phyloP scores from a whole-genome alignment of 176 grass and related monocot genomes.

The Lolium rigidum region DNA sequence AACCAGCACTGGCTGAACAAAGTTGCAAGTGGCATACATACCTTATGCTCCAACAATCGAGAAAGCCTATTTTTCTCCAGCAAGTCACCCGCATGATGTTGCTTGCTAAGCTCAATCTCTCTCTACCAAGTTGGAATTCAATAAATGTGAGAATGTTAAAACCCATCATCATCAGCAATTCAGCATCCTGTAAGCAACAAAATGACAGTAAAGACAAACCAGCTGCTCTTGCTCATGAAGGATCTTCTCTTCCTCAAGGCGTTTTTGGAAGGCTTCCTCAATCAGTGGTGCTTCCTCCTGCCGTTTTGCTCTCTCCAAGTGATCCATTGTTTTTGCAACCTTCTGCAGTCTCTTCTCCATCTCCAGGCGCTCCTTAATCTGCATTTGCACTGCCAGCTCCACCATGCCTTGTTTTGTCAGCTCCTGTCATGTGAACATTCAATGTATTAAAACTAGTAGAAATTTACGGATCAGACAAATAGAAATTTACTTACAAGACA shows the following conservation, averaged over 20 bases:
- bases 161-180: neutral
- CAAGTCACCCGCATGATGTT: constrained; percentile 89
- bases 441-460: constrained; percentile 18
- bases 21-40: constrained; percentile 36
- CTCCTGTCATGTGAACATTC: constrained; percentile 51
- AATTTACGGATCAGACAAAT: neutral
- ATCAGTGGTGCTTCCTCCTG: constrained; percentile 91
- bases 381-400: constrained; percentile 64
- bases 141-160: neutral
- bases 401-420: constrained; percentile 77
- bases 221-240: constrained; percentile 89
- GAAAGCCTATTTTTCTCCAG: constrained; percentile 89
- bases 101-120: constrained; percentile 86
- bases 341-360: constrained; percentile 83
- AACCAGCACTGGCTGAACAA: neutral
- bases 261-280: constrained; percentile 79
- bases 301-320: constrained; percentile 86
- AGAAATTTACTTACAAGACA: neutral
- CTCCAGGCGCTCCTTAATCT: constrained; percentile 83
- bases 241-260: constrained; percentile 74
- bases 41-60: constrained; percentile 82
- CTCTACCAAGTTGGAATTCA: constrained; percentile 56
- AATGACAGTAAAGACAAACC: constrained; percentile 44
- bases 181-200: constrained; percentile 28
- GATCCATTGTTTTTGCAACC: constrained; percentile 88